Evolutionary conservation across 805 yeast genomes (phyloP), one percentile per base, ranked within the genome.

Genomic region (Vanderwaltozyma verrucispora): DNA sequence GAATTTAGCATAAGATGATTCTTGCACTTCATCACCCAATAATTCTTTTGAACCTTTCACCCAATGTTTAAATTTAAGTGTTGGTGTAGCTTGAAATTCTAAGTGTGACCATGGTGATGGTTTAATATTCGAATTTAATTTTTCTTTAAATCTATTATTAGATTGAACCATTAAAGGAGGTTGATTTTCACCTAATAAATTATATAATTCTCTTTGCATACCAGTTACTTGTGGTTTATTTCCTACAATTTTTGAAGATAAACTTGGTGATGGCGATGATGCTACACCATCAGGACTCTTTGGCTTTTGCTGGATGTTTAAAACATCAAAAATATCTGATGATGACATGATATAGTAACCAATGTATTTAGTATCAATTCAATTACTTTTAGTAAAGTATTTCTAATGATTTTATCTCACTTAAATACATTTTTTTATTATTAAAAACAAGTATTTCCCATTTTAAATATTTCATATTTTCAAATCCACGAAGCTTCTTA

Each of bases 201-300:
- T 82, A 59, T 81, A 88, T 37, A 92, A 65, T 56, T 92, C 98
- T 48, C 97, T 72, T 44, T 84, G 88, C 75, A 89, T 81, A 19
- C 95, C 95, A 2, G 77, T 65, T 32, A 68, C 58, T 33, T 48
- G 56, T 13, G 49, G 54, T 32, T 49, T 54, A 24, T 17, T 35
- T 1, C 19, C 10, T 4, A 7, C 23, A 26, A 19, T 30, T 19
- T 24, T 14, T 8, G 20, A 19, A 4, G 27, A 38, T n/a, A 43
- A 42, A 14, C 29, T 38, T 10, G 43, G 41, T n/a, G 51, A 44
- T 8, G 48, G 40, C 8, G 51, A 43, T n/a, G 51, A 35, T 3
- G 41, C n/a, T 11, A 42, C 40, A 10, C 38, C 41, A 4, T 37
- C 42, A 12, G 54, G 54, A 19, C 48, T 51, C 38, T 49, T 48